Evolutionary conservation across 2,329 filamentous ascomycete genomes (phyloP), one percentile per base, ranked within the genome.

Genomic region (Colletotrichum lentis): DNA sequence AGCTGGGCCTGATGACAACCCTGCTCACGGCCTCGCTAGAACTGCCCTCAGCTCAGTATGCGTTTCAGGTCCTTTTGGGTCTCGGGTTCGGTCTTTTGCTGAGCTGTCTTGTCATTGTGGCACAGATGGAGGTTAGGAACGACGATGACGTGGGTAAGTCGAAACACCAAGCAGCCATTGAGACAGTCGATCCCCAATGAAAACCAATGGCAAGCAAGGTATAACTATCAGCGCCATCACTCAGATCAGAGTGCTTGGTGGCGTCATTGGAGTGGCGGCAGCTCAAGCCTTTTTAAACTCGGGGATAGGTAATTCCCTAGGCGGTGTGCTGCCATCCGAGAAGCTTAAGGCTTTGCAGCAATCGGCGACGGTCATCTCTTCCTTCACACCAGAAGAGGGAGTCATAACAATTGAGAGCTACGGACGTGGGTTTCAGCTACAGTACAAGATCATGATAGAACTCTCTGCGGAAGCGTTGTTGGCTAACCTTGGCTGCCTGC

Each of bases 171-270:
- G 4, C 39, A 43, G 39, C 39, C 8, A 10, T 2, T 7, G 39
- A 43, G 14, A 43, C 14, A 16, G 16, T 43, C 5, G 39, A 14
- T 43, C 14, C 5, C 18, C 16, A 10, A 35, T 35, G 10, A 18
- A 18, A 43, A 16, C 14, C 37, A n/a, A 44, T 12, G 18, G 3
- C 3, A 22, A 18, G 20, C 6, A n/a, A 57, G 54, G 22, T 16
- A 39, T 57, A 14, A 41, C 41, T 5, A 77, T 81, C 72, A 78
- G 79, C 16, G 74, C 76, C 2, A 72, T 77, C 4, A 79, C 79
- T 1, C 80, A 81, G 64, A 74, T 79, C 39, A 76, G 80, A 37
- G 77, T 79, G 16, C 74, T 81, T 1, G 78, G 79, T 1, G 80
- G 78, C 1, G 76, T 77, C 1, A 73, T 81, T 43, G 54, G n/a